phyloP scores from a whole-genome alignment of 306 rosid genomes.

The Spatholobus suberectus region DNA sequence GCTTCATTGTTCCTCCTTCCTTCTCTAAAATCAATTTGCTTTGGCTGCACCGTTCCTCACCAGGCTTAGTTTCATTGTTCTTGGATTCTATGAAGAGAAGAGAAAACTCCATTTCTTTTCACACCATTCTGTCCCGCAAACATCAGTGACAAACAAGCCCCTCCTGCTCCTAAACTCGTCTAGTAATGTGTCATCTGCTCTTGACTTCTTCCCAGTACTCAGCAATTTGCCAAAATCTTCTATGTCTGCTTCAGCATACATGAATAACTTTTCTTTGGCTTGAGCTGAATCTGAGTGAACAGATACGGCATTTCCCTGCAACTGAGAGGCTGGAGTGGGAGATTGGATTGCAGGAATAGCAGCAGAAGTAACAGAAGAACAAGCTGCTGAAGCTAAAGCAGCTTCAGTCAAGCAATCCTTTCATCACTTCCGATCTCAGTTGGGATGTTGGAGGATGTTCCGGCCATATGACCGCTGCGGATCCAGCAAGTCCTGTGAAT shows the following conservation, averaged over 20 bases:
- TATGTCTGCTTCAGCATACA: conserved; percentile 53
- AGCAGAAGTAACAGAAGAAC: conserved; percentile 28
- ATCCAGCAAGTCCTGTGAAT: no score
- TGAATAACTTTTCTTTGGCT: conserved; percentile 54
- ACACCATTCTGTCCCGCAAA: conserved; percentile 59
- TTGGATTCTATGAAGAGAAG: conserved; percentile 36
- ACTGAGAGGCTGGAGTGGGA: neutral
- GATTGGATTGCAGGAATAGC: conserved; percentile 41
- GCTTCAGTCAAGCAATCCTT: conserved; percentile 62
- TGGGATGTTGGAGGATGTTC: conserved; percentile 57
- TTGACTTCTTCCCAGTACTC: conserved; percentile 57
- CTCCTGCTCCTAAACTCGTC: conserved; percentile 64
- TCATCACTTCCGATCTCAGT: conserved; percentile 66
- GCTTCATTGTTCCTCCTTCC: no score
- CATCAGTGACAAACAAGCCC: conserved; percentile 71
- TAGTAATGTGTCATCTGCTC: conserved; percentile 50
- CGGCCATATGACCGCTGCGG: no score
- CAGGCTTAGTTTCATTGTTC: neutral
- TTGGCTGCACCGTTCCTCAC: neutral
- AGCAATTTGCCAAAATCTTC: conserved; percentile 61
- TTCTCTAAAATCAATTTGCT: no score
- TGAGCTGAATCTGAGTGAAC: conserved; percentile 49
- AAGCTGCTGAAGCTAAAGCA: conserved; percentile 9
- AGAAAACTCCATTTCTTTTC: conserved; percentile 43
- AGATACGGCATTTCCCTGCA: conserved; percentile 41